Evolutionary conservation across 2,329 filamentous ascomycete species (phyloP).

Genomic region (Alternaria gaisen): DNA sequence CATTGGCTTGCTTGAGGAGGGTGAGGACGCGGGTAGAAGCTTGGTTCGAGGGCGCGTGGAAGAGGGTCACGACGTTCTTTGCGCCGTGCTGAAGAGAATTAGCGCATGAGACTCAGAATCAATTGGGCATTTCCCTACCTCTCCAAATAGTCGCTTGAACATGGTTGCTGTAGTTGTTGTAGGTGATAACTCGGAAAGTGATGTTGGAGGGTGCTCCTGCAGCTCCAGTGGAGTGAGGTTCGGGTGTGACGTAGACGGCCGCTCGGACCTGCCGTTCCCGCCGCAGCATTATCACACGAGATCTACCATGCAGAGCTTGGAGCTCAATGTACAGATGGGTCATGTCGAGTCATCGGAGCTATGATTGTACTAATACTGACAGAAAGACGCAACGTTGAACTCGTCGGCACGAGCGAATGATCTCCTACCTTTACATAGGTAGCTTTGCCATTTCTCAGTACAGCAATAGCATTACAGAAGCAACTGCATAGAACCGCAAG

Average conservation of each 20-base stretch:
- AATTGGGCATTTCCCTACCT: slow-evolving; percentile 44
- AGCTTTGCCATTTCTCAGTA: neutral
- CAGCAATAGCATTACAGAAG: neutral
- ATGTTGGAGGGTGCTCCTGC: slow-evolving; percentile 25
- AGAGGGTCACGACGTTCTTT: slow-evolving; percentile 90
- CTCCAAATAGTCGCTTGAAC: slow-evolving; percentile 59
- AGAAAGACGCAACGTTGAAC: neutral
- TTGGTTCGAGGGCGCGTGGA: slow-evolving; percentile 81
- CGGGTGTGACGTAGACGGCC: slow-evolving; percentile 39
- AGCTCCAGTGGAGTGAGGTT: slow-evolving; percentile 32
- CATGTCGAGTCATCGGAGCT: neutral
- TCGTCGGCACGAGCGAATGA: neutral
- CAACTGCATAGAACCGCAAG: neutral
- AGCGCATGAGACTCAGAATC: neutral
- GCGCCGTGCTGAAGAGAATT: slow-evolving; percentile 51
- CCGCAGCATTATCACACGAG: slow-evolving; percentile 7
- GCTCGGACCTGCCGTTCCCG: slow-evolving; percentile 20
- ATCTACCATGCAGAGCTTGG: slow-evolving; percentile 1
- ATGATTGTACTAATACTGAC: neutral
- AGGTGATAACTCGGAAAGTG: slow-evolving; percentile 18
- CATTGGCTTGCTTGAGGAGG: slow-evolving; percentile 81
- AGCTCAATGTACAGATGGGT: neutral
- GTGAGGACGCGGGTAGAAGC: slow-evolving; percentile 77
- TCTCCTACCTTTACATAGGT: too few species aligned
- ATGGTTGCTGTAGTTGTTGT: slow-evolving; percentile 36